phyloP scores from a whole-genome alignment of 495 filamentous ascomycete species.

The Aspergillus wentii region DNA sequence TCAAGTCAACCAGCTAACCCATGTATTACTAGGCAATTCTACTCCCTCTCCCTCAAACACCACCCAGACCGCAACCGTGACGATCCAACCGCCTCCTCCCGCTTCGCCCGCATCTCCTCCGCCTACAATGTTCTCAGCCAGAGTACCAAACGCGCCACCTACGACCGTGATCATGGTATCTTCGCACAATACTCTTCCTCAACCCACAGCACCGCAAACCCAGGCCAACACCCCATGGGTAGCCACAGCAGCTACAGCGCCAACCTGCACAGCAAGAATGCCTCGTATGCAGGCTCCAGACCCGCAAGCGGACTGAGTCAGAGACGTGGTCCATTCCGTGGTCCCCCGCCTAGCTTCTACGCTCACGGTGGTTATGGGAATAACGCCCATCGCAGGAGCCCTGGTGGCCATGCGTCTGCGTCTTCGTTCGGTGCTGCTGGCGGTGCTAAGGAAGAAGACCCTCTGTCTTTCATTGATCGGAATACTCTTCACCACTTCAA shows the following conservation, averaged over 20 bases:
- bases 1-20: constrained; percentile 1
- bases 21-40: constrained; percentile 59
- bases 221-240: constrained; percentile 44
- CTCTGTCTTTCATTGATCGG: constrained; percentile 38
- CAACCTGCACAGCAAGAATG: constrained; percentile 38
- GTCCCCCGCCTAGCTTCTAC: constrained; percentile 88
- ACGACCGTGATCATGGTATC: constrained; percentile 66
- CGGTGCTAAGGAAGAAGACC: constrained; percentile 30
- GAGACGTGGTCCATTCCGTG: constrained; percentile 67
- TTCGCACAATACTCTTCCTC: constrained; percentile 25
- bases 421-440: constrained; percentile 27
- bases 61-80: constrained; percentile 88
- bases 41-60: constrained; percentile 83
- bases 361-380: constrained; percentile 59
- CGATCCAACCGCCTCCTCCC: constrained; percentile 65
- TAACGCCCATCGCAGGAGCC: constrained; percentile 2
- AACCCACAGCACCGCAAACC: constrained; percentile 20
- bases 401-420: background rate
- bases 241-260: constrained; percentile 26
- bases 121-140: constrained; percentile 78
- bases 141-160: constrained; percentile 64
- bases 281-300: constrained; percentile 56
- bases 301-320: constrained; percentile 76
- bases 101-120: constrained; percentile 81
- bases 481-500: constrained; percentile 61